A percentile compares a stretch with the other conserved stretches of the same genome.
Conservation (phyloP, 202 grass and related monocot species). For the Musa balbisiana region DNA sequence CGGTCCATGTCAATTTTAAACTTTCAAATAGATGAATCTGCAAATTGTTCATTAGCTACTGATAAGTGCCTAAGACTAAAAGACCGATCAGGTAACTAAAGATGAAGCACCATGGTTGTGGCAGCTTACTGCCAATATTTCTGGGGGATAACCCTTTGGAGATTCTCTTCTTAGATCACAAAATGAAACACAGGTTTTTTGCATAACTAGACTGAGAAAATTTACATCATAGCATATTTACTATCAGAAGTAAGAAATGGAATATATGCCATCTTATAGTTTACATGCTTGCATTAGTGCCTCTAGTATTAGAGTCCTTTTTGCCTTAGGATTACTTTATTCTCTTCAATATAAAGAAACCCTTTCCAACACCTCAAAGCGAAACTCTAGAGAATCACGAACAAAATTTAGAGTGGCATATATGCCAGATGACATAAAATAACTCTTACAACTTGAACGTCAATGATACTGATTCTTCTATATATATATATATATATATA, state of each 20-base stretch:
- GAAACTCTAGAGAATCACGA: too few species aligned
- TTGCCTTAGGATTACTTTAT: neutral
- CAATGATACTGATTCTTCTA: neutral
- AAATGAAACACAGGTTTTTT: neutral
- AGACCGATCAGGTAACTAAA: neutral
- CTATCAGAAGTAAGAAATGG: neutral
- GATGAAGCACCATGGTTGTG: neutral
- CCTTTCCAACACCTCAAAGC: too few species aligned
- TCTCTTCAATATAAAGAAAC: neutral
- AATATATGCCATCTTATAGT: neutral
- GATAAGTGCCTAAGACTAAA: neutral
- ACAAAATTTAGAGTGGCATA: too few species aligned
- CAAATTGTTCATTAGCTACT: too few species aligned
- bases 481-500: neutral
- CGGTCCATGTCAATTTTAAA: too few species aligned
- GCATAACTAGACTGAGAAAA: neutral
- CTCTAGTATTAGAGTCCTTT: neutral
- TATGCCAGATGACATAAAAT: too few species aligned
- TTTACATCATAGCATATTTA: neutral
- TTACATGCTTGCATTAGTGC: neutral
- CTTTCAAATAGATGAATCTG: too few species aligned
- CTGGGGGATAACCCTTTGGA: neutral
- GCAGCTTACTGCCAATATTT: neutral
- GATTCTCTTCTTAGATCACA: neutral
- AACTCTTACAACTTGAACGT: too few species aligned